A percentile compares a stretch with the other conserved stretches of the same genome.
phyloP scores from a whole-genome alignment of 345 rosid genomes.

The Clausena lansium region DNA sequence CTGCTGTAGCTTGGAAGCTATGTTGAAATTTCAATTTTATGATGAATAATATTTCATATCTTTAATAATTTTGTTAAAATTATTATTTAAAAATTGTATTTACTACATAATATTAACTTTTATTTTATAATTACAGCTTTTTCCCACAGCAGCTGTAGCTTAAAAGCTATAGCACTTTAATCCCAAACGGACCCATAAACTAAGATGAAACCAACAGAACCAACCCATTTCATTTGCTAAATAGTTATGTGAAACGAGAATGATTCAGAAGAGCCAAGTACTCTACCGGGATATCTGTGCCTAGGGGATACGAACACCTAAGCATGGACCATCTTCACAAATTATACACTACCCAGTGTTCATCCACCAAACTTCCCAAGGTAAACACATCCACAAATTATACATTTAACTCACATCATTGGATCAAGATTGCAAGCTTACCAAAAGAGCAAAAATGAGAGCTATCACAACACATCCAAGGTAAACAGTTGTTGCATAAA shows the following conservation, averaged over 20 bases:
- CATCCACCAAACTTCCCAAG: not conserved
- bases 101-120: no score
- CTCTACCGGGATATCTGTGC: not conserved
- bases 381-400: no score
- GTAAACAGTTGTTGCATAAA: constrained; percentile 75
- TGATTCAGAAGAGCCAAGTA: not conserved
- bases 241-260: not conserved
- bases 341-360: not conserved
- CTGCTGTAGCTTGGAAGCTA: no score
- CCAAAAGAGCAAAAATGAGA: constrained; percentile 86
- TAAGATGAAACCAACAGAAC: not conserved
- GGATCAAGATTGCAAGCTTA: constrained; percentile 31
- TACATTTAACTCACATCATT: not conserved
- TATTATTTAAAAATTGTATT: no score
- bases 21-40: no score
- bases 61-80: no score
- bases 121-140: no score
- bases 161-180: no score
- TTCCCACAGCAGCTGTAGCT: no score
- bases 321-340: not conserved
- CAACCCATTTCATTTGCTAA: not conserved
- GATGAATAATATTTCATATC: no score
- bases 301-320: not conserved
- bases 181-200: no score
- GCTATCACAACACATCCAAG: constrained; percentile 67